Evolutionary conservation across 345 rosid species (phyloP).

Genomic region (Eucalyptus tenuipes): DNA sequence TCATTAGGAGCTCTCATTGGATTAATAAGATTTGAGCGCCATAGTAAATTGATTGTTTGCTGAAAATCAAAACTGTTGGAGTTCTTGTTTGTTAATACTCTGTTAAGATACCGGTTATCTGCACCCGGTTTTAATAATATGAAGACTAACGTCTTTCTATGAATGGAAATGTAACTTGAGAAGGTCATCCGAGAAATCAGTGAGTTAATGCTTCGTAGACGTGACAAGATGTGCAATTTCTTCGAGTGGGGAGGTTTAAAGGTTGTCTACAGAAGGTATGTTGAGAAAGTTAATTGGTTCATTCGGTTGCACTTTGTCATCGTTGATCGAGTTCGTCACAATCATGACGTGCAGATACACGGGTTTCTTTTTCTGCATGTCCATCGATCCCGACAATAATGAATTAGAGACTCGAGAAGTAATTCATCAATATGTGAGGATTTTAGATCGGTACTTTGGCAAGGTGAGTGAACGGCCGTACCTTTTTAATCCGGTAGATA

Average conservation of each 20-base stretch:
- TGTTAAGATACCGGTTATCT: too few relatives aligned
- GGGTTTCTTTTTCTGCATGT: constrained; percentile 93
- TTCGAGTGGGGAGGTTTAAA: constrained; percentile 92
- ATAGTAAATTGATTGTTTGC: neutral
- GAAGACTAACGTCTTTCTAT: neutral
- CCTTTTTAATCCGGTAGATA: neutral
- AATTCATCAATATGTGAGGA: constrained; percentile 89
- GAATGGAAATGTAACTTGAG: neutral
- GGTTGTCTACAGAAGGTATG: constrained; percentile 78
- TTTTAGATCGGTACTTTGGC: constrained; percentile 75
- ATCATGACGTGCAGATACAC: constrained; percentile 42
- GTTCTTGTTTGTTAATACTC: neutral
- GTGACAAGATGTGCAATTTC: constrained; percentile 84
- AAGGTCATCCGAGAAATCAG: constrained; percentile 88
- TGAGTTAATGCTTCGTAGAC: constrained; percentile 64
- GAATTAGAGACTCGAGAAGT: constrained; percentile 79
- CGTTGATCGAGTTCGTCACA: neutral
- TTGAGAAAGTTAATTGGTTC: neutral
- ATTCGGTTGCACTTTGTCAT: neutral
- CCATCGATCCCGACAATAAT: constrained; percentile 75
- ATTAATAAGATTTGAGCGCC: neutral
- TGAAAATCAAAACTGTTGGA: neutral
- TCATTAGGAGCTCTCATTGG: neutral
- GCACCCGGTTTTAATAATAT: neutral
- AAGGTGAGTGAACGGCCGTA: constrained; percentile 18